Evolutionary conservation across 2,329 filamentous ascomycete genomes (phyloP).

Genomic region (Coniochaeta sp.): DNA sequence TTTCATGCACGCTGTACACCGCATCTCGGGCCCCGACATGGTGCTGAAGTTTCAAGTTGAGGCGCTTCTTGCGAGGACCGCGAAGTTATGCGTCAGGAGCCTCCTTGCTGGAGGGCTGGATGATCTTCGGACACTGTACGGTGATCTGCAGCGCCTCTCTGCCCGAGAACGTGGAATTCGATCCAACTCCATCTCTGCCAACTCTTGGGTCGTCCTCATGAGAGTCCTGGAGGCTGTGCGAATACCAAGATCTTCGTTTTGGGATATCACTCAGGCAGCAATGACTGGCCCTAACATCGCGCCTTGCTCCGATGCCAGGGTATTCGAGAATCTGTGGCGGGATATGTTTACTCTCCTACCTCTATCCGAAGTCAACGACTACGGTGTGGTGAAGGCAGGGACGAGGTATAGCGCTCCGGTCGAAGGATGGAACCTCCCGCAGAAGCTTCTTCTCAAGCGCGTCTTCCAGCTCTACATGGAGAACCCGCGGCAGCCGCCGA

Average conservation of each 20-base stretch:
- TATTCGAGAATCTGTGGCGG: slow-evolving; percentile 52
- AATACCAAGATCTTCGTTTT: slow-evolving; percentile 50
- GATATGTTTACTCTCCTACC: slow-evolving; percentile 55
- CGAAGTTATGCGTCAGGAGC: slow-evolving; percentile 27
- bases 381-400: slow-evolving; percentile 39
- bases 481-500: slow-evolving; percentile 47
- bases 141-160: slow-evolving; percentile 35
- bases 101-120: slow-evolving; percentile 36
- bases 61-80: slow-evolving; percentile 35
- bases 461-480: slow-evolving; percentile 52
- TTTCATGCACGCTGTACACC: slow-evolving; percentile 29
- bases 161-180: slow-evolving; percentile 46
- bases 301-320: slow-evolving; percentile 32
- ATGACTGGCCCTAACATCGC: slow-evolving; percentile 28
- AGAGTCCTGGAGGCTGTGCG: slow-evolving; percentile 41
- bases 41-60: slow-evolving; percentile 38
- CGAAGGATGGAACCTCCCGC: slow-evolving; percentile 56
- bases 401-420: slow-evolving; percentile 27
- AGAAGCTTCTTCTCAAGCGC: slow-evolving; percentile 46
- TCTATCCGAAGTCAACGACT: slow-evolving; percentile 50
- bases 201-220: slow-evolving; percentile 55
- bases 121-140: slow-evolving; percentile 38
- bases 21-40: slow-evolving; percentile 25
- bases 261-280: slow-evolving; percentile 46
- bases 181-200: slow-evolving; percentile 32